Evolutionary conservation across 352 stramenopile species (phyloP).

Genomic region (Pythium aquatile): DNA sequence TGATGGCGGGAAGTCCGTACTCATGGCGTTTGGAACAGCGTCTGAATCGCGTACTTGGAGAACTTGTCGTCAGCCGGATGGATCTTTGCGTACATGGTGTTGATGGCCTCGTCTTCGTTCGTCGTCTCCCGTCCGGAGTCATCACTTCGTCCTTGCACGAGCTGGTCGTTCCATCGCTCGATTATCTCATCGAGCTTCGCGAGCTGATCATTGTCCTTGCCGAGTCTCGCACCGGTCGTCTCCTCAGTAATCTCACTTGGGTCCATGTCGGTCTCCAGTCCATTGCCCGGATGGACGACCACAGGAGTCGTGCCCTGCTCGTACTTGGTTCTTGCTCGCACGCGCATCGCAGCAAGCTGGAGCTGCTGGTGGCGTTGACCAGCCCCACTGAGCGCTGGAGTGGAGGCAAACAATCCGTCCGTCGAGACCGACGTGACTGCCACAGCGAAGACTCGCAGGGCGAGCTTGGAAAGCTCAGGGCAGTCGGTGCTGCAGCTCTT

Average conservation of each 20-base stretch:
- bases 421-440: constrained; percentile 21
- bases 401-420: constrained; percentile 14
- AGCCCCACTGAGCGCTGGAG: neutral
- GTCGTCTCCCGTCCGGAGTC: constrained; percentile 3
- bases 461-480: constrained; percentile 26
- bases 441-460: constrained; percentile 26
- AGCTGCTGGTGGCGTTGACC: neutral
- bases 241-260: neutral
- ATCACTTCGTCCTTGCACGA: constrained; percentile 3
- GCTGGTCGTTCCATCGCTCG: constrained; percentile 20
- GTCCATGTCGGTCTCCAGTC: neutral
- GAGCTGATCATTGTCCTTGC: neutral
- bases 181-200: constrained; percentile 16
- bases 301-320: constrained; percentile 14
- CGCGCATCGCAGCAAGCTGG: constrained; percentile 18
- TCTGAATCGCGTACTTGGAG: constrained; percentile 28
- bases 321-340: constrained; percentile 21
- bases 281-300: neutral
- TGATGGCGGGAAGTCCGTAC: too few species aligned
- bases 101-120: constrained; percentile 29
- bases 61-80: constrained; percentile 28
- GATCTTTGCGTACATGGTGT: constrained; percentile 25
- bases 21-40: constrained; percentile 16
- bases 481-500: constrained; percentile 30
- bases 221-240: neutral